Evolutionary conservation across 1,139 yeast genomes (phyloP), one percentile per base, ranked within the genome.

Genomic region (Hyphopichia fennica): DNA sequence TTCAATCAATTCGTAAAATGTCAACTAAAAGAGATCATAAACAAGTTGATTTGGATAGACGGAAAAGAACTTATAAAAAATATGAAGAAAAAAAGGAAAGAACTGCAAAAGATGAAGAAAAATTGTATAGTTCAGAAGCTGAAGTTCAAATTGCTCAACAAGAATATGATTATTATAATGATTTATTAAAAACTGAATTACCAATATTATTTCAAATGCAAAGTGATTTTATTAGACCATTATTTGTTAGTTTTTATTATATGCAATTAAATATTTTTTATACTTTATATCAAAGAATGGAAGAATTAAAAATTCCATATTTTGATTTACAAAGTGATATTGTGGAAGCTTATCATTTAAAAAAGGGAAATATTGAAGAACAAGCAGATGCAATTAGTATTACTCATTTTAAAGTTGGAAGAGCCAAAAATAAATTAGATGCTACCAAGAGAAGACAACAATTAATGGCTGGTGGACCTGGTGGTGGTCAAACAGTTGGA

Each of bases 221-320:
- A 67, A 87, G 90, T 9, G 95, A 90, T 55, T 89, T 93, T 62
- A 91, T 93, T 60, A 84, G 82, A 58, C 99, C 99, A 11, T 72
- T 93, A 57, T 95, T 93, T 69, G 95, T 91, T 54, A 84, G 95
- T 45, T 84, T 93, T 65, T 93, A 93, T 70, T 93, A 84, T 75
- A 93, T 95, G 98, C 99, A 93, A 70, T 79, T 93, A 70, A 93
- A 93, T 72, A 89, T 93, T 46, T 93, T 90, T 67, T 93, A 93
- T 74, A 90, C 97, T 0, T 72, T 93, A 49, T 91, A 87, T 72
- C 85, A 78, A 57, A 79, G 87, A 54, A 88, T 93, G 89, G 96
- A 91, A 66, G 96, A 89, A 62, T 83, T 91, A 86, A 90, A 93
- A 70, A 93, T 93, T 51, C 96, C 98, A 13, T 91, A 93, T 68